Evolutionary conservation across 2,329 filamentous ascomycete genomes (phyloP).

Genomic region (Waltergamsia citrina): DNA sequence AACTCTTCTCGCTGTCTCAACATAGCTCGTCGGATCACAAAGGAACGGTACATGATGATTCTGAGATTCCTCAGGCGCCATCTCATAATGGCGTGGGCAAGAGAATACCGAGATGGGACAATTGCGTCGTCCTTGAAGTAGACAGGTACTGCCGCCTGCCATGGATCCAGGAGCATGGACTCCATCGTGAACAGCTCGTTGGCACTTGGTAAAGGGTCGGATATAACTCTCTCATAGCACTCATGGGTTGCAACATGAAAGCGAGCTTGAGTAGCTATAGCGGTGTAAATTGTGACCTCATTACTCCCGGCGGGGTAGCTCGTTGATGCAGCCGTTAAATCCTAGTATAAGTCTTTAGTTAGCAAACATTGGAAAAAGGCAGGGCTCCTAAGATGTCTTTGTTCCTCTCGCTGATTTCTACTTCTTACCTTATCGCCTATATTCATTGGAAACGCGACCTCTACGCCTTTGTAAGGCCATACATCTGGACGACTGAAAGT

Average conservation of each 20-base stretch:
- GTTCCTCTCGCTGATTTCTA: too few relatives aligned
- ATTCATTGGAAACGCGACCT: slow-evolving; percentile 30
- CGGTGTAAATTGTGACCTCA: slow-evolving; percentile 31
- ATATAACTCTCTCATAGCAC: slow-evolving; percentile 35
- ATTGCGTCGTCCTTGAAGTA: slow-evolving; percentile 22
- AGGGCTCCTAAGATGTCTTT: not conserved
- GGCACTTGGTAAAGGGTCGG: slow-evolving; percentile 28
- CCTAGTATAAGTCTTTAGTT: slow-evolving; percentile 7
- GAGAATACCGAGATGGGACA: slow-evolving; percentile 23
- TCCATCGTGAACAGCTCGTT: slow-evolving; percentile 30
- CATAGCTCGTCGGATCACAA: slow-evolving; percentile 27
- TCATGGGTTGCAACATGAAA: slow-evolving; percentile 33
- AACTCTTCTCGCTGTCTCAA: slow-evolving; percentile 24
- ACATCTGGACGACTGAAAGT: slow-evolving; percentile 34
- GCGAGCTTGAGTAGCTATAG: slow-evolving; percentile 29
- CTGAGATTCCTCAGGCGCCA: slow-evolving; percentile 30
- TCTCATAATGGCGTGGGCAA: slow-evolving; percentile 29
- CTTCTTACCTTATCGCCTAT: slow-evolving; percentile 33
- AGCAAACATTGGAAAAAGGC: too few relatives aligned
- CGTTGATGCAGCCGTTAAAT: slow-evolving; percentile 22
- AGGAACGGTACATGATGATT: slow-evolving; percentile 33
- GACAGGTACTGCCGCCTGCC: slow-evolving; percentile 22
- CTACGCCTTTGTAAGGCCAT: slow-evolving; percentile 28
- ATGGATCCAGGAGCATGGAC: slow-evolving; percentile 24
- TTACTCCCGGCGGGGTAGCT: slow-evolving; percentile 22